Conservation (phyloP, 106 monocot genomes). For the Phalaenopsis aphrodite region DNA sequence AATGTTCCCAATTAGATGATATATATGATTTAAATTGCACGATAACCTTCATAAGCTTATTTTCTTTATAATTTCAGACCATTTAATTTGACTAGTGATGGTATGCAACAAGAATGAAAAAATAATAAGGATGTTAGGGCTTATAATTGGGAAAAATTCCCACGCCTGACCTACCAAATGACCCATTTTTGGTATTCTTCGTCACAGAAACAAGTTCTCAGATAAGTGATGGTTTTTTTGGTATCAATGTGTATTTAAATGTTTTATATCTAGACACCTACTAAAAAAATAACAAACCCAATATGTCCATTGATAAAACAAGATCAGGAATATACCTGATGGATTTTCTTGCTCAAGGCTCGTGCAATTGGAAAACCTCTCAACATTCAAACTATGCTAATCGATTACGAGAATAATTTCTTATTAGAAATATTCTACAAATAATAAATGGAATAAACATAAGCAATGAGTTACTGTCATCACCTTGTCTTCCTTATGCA, state of each 20-base stretch:
- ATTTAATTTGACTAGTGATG: neutral
- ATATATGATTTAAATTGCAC: neutral
- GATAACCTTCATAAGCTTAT: neutral
- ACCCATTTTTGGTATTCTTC: neutral
- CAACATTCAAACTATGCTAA: conserved; percentile 6
- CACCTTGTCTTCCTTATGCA: neutral
- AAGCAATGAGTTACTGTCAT: neutral
- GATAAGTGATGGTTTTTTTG: neutral
- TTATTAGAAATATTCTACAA: neutral
- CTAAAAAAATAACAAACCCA: neutral
- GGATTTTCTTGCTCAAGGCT: conserved; percentile 13
- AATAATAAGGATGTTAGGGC: neutral
- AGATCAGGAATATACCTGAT: conserved; percentile 16
- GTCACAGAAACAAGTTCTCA: neutral
- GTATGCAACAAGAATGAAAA: neutral
- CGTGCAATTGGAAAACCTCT: conserved; percentile 2
- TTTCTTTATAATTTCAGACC: neutral
- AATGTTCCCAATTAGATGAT: neutral
- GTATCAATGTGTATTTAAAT: neutral
- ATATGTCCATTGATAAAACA: conserved; percentile 6
- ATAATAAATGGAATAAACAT: neutral
- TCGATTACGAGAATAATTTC: neutral
- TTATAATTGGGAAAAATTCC: neutral
- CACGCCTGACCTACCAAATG: neutral
- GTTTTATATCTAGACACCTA: neutral